These are phyloP conservation scores for Phytophthora citrophthora DNA, from an alignment of 352 stramenopile genomes.

Conservation along the genomic window DNA sequence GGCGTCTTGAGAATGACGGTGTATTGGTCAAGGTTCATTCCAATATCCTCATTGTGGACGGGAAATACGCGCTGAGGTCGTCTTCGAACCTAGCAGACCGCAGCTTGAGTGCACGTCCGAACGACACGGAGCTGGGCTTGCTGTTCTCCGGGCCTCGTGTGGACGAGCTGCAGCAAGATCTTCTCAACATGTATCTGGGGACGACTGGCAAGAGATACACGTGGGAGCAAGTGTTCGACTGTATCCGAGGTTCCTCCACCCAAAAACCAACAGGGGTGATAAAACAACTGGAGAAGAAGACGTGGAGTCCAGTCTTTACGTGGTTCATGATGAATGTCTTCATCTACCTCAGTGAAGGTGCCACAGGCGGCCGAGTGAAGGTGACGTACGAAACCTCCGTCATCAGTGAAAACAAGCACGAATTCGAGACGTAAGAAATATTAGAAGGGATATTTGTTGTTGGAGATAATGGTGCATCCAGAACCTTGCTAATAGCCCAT, in stretches of 20 bases:
- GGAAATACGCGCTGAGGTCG: constrained; percentile 69
- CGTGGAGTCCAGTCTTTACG: constrained; percentile 71
- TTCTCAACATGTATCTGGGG: constrained; percentile 75
- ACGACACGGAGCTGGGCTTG: constrained; percentile 75
- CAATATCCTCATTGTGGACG: constrained; percentile 81
- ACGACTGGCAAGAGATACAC: constrained; percentile 40
- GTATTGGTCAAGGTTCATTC: constrained; percentile 82
- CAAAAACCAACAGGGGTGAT: constrained; percentile 46
- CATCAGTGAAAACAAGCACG: constrained; percentile 32
- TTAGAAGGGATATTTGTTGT: background rate
- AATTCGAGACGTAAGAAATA: constrained; percentile 30
- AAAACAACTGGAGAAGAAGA: constrained; percentile 56
- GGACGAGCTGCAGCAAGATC: constrained; percentile 56
- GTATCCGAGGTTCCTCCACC: constrained; percentile 10
- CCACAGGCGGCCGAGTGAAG: constrained; percentile 68
- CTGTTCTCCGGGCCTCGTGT: constrained; percentile 58
- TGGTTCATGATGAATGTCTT: constrained; percentile 87
- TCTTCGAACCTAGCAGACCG: constrained; percentile 81
- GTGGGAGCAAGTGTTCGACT: constrained; percentile 28
- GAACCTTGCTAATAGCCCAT: constrained; percentile 63
- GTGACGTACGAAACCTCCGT: constrained; percentile 67
- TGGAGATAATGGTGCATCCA: constrained; percentile 6
- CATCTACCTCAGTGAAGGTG: constrained; percentile 79
- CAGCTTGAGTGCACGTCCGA: constrained; percentile 72
- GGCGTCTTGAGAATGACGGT: constrained; percentile 46